Conservation (phyloP, 352 stramenopile genomes). For the Phytophthora citricola region DNA sequence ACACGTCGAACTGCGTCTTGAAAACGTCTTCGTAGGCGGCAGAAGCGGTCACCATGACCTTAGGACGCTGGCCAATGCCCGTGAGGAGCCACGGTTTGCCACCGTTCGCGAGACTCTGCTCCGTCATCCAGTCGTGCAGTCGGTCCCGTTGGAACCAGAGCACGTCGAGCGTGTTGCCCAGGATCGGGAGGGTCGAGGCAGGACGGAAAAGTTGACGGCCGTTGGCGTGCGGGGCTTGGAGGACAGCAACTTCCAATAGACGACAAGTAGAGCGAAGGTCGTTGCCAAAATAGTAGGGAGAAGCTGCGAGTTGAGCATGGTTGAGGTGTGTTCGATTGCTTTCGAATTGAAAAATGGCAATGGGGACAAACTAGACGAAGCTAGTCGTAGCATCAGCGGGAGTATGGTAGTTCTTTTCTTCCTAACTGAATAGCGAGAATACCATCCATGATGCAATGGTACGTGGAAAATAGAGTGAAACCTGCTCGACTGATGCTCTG, state of each 20-base stretch:
- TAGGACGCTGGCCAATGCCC: constrained; percentile 39
- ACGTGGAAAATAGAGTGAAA: no score
- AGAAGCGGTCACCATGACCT: constrained; percentile 41
- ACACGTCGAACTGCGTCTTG: constrained; percentile 55
- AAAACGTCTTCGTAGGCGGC: constrained; percentile 54
- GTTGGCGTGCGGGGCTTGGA: constrained; percentile 2
- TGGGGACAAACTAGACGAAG: neutral
- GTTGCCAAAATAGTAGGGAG: constrained; percentile 8
- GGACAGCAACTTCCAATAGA: constrained; percentile 13
- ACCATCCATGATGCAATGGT: constrained; percentile 1
- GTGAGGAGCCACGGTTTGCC: constrained; percentile 43
- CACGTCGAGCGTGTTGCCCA: constrained; percentile 57
- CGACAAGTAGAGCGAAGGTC: constrained; percentile 3
- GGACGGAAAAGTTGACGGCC: constrained; percentile 21
- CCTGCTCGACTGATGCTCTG: no score
- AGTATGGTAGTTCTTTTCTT: neutral
- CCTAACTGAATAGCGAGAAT: constrained; percentile 2
- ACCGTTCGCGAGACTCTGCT: constrained; percentile 40
- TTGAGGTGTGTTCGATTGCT: neutral
- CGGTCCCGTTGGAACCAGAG: constrained; percentile 51
- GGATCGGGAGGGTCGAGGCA: constrained; percentile 42
- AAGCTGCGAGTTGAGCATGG: constrained; percentile 11
- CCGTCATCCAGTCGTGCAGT: constrained; percentile 61
- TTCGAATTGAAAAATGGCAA: constrained; percentile 11
- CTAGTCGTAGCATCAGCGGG: neutral